Evolutionary conservation across 345 rosid species (phyloP).

Genomic region (Ceriops tagal): DNA sequence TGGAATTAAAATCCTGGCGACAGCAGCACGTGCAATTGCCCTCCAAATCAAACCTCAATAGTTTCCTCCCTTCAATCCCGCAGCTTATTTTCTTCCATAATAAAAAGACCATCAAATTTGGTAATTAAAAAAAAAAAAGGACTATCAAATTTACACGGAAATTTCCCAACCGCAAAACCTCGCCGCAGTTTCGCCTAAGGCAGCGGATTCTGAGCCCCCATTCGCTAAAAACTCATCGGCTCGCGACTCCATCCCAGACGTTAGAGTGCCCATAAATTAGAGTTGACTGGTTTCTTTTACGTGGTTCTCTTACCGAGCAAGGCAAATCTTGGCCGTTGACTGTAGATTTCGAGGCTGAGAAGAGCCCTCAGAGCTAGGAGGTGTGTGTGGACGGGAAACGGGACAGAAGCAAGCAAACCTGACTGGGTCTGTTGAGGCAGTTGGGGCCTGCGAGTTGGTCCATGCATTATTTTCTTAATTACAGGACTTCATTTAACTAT

Average conservation of each 20-base stretch:
- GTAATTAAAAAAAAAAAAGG: no score
- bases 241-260: neutral
- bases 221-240: no score
- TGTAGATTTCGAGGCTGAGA: neutral
- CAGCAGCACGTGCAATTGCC: slow-evolving; percentile 46
- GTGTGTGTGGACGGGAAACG: neutral
- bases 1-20: slow-evolving; percentile 14
- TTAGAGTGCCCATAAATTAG: no score
- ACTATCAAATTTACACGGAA: no score
- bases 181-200: slow-evolving; percentile 30
- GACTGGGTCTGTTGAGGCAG: slow-evolving; percentile 8
- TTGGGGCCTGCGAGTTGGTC: neutral
- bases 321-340: slow-evolving; percentile 14
- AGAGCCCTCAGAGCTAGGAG: slow-evolving; percentile 10
- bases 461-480: no score
- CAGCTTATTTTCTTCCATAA: neutral
- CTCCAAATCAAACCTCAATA: slow-evolving; percentile 34
- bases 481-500: neutral
- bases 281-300: no score
- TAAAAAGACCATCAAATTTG: neutral
- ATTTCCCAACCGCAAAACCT: slow-evolving; percentile 27
- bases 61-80: neutral
- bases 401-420: neutral
- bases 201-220: no score
- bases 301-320: no score